Evolutionary conservation across 2,329 filamentous ascomycete genomes (phyloP).

Genomic region (Paramyrothecium roridum): DNA sequence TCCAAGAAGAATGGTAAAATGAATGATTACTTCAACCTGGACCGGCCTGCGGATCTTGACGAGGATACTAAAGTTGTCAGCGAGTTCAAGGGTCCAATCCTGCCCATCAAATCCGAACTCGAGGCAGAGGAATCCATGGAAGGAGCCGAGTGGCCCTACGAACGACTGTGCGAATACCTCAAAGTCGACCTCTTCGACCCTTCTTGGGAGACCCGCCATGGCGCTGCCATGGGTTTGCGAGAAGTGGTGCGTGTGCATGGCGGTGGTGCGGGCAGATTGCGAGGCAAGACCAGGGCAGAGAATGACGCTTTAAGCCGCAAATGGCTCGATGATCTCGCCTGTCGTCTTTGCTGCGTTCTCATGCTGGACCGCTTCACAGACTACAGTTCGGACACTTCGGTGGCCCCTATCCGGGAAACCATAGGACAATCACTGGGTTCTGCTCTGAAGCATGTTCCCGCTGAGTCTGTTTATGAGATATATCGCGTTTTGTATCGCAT

Average conservation of each 20-base stretch:
- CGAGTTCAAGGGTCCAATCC: constrained; percentile 84
- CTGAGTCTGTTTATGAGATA: constrained; percentile 75
- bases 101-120: constrained; percentile 82
- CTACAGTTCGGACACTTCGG: constrained; percentile 95
- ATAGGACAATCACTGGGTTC: constrained; percentile 92
- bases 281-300: constrained; percentile 65
- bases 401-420: constrained; percentile 93
- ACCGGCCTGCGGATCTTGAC: constrained; percentile 72
- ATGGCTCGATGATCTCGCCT: constrained; percentile 95
- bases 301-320: constrained; percentile 77
- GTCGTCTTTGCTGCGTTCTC: constrained; percentile 88
- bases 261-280: constrained; percentile 75
- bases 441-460: constrained; percentile 77
- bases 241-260: constrained; percentile 93
- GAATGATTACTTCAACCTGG: constrained; percentile 86
- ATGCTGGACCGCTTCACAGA: constrained; percentile 98
- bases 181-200: constrained; percentile 91
- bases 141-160: constrained; percentile 88
- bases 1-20: constrained; percentile 60
- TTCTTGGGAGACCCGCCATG: constrained; percentile 93
- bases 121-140: constrained; percentile 74
- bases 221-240: constrained; percentile 89
- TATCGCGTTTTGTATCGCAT: constrained; percentile 84
- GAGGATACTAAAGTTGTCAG: constrained; percentile 91
- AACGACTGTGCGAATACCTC: constrained; percentile 89